Percentiles rank a stretch among this genome's conserved stretches.
phyloP scores from a whole-genome alignment of 169 alveolate species.

The Theileria annulata region DNA sequence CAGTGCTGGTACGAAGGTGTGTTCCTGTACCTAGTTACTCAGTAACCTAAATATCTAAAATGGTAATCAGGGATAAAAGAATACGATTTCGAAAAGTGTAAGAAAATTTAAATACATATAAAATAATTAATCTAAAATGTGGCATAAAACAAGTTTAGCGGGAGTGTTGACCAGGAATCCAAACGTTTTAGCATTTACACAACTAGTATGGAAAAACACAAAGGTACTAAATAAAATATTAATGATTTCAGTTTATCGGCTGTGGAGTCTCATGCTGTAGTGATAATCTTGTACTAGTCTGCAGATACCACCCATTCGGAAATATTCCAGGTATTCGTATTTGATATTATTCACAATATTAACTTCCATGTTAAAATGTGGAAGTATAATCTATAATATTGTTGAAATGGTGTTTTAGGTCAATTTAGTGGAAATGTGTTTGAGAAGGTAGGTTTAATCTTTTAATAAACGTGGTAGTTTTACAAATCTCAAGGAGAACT shows the following conservation, averaged over 20 bases:
- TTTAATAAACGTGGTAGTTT: not conserved
- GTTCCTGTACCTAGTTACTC: not conserved
- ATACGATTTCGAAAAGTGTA: slow-evolving; percentile 60
- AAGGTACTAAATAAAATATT: slow-evolving; percentile 25
- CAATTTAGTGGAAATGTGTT: slow-evolving; percentile 33
- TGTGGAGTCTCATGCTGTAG: slow-evolving; percentile 62
- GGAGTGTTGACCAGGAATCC: slow-evolving; percentile 59
- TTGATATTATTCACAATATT: not conserved
- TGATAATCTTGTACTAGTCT: slow-evolving; percentile 36
- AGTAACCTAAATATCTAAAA: not conserved
- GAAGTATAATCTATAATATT: too few species aligned
- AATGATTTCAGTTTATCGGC: slow-evolving; percentile 42
- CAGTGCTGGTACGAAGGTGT: slow-evolving; percentile 67
- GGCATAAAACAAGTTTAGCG: slow-evolving; percentile 1
- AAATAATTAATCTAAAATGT: not conserved
- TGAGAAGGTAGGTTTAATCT: slow-evolving; percentile 34
- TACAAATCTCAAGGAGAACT: slow-evolving; percentile 2
- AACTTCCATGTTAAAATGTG: not conserved
- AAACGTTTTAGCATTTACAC: slow-evolving; percentile 61
- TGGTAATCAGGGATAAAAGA: slow-evolving; percentile 36
- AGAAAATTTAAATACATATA: not conserved
- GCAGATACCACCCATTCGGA: slow-evolving; percentile 64
- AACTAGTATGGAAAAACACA: slow-evolving; percentile 46
- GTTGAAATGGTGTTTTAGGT: slow-evolving; percentile 21
- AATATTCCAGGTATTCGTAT: slow-evolving; percentile 50